phyloP scores from a whole-genome alignment of 1,284 basidiomycete genomes.

The Apiotrichum akiyoshidainum region DNA sequence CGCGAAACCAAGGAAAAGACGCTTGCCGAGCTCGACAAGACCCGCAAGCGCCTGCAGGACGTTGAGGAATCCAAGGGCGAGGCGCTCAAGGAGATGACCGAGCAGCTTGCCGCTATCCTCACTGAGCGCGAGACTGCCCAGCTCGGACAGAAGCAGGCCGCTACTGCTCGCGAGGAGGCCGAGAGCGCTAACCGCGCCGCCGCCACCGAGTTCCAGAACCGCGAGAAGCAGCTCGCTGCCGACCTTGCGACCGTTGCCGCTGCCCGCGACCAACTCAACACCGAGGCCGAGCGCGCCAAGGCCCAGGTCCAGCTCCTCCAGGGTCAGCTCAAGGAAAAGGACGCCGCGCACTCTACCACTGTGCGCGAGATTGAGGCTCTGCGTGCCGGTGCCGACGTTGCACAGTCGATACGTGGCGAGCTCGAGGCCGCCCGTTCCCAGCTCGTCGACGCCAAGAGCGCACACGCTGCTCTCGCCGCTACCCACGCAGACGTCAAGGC shows the following conservation, averaged over 20 bases:
- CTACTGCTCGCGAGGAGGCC: neutral
- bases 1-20: neutral
- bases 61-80: neutral
- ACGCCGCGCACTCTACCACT: neutral
- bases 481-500: slow-evolving; percentile 1
- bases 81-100: neutral
- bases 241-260: neutral
- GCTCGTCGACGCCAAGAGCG: slow-evolving; percentile 8
- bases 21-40: neutral
- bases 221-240: slow-evolving; percentile 10
- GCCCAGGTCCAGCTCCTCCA: slow-evolving; percentile 3
- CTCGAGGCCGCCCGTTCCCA: slow-evolving; percentile 9
- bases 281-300: slow-evolving; percentile 4
- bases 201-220: neutral
- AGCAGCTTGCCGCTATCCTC: neutral
- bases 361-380: slow-evolving; percentile 19
- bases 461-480: slow-evolving; percentile 9
- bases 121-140: slow-evolving; percentile 1
- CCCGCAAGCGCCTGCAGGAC: neutral
- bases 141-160: neutral
- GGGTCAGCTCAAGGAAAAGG: slow-evolving; percentile 6
- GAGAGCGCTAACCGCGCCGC: slow-evolving; percentile 3
- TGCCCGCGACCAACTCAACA: neutral
- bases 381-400: slow-evolving; percentile 20
- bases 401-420: slow-evolving; percentile 16